Evolutionary conservation across 1,139 yeast species (phyloP).

Genomic region (Pichia sp.): DNA sequence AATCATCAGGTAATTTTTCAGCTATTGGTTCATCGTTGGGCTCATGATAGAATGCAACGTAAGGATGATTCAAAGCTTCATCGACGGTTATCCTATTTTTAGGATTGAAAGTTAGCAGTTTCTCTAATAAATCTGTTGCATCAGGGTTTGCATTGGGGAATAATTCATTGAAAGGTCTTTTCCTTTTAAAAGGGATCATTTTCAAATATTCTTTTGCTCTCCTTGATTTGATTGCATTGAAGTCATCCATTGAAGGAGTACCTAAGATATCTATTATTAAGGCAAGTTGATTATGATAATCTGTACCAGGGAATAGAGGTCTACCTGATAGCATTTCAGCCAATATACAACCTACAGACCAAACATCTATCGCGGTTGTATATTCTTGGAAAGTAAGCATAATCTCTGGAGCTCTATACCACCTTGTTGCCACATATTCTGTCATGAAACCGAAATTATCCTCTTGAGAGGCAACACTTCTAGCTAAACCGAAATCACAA

Average conservation of each 20-base stretch:
- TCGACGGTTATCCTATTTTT: conserved; percentile 54
- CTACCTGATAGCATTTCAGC: conserved; percentile 57
- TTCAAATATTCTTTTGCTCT: conserved; percentile 58
- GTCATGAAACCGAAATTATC: conserved; percentile 47
- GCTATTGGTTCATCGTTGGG: conserved; percentile 67
- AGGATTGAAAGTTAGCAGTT: conserved; percentile 58
- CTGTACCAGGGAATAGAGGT: conserved; percentile 77
- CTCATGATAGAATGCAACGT: conserved; percentile 58
- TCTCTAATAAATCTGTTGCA: conserved; percentile 56
- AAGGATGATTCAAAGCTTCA: conserved; percentile 63
- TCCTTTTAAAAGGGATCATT: conserved; percentile 48
- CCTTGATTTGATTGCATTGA: conserved; percentile 47
- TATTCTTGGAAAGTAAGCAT: conserved; percentile 65
- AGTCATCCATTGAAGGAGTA: conserved; percentile 54
- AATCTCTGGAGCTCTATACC: conserved; percentile 78
- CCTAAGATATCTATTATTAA: conserved; percentile 58
- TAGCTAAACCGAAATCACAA: conserved; percentile 51
- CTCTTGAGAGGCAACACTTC: conserved; percentile 31
- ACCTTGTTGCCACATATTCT: conserved; percentile 72
- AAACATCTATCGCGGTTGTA: conserved; percentile 64
- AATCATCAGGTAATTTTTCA: conserved; percentile 47
- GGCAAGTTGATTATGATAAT: conserved; percentile 59
- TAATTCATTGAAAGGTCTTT: conserved; percentile 33
- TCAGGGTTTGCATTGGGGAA: conserved; percentile 45
- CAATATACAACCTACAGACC: conserved; percentile 75